Conservation (phyloP, 208 protist genomes). For the Trypanosoma boissoni region DNA sequence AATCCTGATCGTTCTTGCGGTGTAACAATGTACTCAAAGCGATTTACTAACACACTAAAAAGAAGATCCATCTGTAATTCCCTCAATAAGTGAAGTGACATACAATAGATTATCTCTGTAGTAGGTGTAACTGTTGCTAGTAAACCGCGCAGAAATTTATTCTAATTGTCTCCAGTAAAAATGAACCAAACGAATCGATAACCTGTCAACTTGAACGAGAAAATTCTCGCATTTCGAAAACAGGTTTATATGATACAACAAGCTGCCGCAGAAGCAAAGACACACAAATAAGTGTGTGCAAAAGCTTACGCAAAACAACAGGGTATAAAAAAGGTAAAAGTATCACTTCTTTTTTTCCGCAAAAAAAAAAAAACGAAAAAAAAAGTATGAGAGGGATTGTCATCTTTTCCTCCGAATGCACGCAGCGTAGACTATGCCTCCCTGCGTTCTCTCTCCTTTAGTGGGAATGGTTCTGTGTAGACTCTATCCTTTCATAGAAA, state of each 20-base stretch:
- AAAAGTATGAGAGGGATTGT: constrained; percentile 17
- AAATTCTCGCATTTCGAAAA: constrained; percentile 18
- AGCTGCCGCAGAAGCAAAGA: constrained; percentile 64
- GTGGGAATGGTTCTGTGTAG: too few species aligned
- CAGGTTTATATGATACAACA: constrained; percentile 8
- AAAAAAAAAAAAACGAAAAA: constrained; percentile 14
- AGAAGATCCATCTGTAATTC: constrained; percentile 1
- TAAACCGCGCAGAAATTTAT: constrained; percentile 24
- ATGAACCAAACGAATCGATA: constrained; percentile 48
- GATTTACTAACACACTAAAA: constrained; percentile 7
- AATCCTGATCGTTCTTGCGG: background rate
- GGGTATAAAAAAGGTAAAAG: constrained; percentile 27
- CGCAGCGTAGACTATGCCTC: too few species aligned
- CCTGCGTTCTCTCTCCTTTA: too few species aligned
- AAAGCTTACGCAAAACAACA: constrained; percentile 22
- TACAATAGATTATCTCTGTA: constrained; percentile 43
- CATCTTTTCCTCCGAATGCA: constrained; percentile 25
- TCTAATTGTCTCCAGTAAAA: constrained; percentile 51
- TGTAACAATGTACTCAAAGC: constrained; percentile 1
- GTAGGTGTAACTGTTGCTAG: constrained; percentile 20
- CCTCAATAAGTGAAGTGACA: constrained; percentile 22
- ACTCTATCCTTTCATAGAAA: too few species aligned
- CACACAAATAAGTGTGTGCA: too few species aligned
- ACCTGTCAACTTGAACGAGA: constrained; percentile 54
- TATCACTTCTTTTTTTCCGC: too few species aligned